Evolutionary conservation across 148 eudicot species (phyloP).

Genomic region (Euryodendron excelsum): DNA sequence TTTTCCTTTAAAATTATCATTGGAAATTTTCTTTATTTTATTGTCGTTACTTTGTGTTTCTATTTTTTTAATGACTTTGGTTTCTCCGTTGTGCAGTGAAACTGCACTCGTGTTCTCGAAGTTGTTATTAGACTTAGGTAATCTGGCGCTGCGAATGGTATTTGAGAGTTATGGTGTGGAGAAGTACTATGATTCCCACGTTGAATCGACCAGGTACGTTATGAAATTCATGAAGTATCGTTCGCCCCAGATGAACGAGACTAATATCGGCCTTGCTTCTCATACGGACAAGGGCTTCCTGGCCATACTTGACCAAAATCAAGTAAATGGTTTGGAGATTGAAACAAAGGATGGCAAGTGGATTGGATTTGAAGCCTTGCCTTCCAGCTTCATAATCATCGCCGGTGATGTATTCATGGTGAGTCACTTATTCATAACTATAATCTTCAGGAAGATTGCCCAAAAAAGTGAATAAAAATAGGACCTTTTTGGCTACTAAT

Average conservation of each 20-base stretch:
- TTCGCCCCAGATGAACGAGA: conserved; percentile 23
- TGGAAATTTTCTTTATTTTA: too few species aligned
- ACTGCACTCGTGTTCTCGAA: conserved; percentile 33
- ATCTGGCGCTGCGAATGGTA: conserved; percentile 39
- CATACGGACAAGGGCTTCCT: conserved; percentile 54
- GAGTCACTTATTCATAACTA: background rate
- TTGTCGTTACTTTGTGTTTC: too few species aligned
- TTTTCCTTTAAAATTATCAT: background rate
- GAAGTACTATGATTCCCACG: conserved; percentile 33
- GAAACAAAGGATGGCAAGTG: conserved; percentile 54
- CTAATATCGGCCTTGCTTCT: conserved; percentile 30
- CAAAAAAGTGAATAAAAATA: too few species aligned
- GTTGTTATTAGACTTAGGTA: conserved; percentile 34
- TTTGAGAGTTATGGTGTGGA: conserved; percentile 50
- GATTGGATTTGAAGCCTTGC: conserved; percentile 35
- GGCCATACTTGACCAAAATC: conserved; percentile 48
- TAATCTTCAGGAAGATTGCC: too few species aligned
- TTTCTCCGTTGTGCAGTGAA: conserved; percentile 28
- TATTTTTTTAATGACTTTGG: background rate
- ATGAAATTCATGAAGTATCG: conserved; percentile 43
- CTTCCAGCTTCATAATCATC: conserved; percentile 44
- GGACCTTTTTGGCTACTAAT: too few species aligned
- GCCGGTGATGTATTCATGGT: conserved; percentile 58
- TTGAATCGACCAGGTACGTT: conserved; percentile 36
- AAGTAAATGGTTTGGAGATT: conserved; percentile 44